phyloP scores from a whole-genome alignment of 208 protist species.

The Acanthamoeba royreba region DNA sequence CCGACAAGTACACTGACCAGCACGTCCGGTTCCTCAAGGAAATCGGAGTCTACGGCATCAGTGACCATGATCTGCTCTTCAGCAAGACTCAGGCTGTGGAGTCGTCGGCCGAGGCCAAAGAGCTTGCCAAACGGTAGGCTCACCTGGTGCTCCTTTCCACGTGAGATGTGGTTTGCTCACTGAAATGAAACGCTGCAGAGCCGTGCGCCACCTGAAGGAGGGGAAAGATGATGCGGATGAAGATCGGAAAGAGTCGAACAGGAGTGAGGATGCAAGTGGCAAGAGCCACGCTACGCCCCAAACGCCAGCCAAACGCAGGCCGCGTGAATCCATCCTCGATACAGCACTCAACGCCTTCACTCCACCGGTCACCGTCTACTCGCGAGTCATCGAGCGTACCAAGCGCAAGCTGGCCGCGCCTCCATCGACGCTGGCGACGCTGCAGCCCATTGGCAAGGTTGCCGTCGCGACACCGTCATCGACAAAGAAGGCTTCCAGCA shows the following conservation, averaged over 20 bases:
- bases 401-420: not conserved
- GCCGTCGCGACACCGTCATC: not conserved
- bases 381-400: not conserved
- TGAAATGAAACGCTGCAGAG: too few relatives aligned
- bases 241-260: too few relatives aligned
- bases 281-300: not conserved
- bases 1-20: slow-evolving; percentile 37
- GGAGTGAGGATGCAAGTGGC: too few relatives aligned
- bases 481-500: not conserved
- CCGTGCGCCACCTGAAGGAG: too few relatives aligned
- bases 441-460: not conserved
- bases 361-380: not conserved
- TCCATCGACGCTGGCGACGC: not conserved
- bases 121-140: not conserved
- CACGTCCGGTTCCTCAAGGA: slow-evolving; percentile 26
- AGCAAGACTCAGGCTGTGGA: slow-evolving; percentile 46
- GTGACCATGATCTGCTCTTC: slow-evolving; percentile 68
- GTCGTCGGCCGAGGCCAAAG: not conserved
- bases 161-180: too few relatives aligned
- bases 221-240: too few relatives aligned
- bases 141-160: too few relatives aligned
- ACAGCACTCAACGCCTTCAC: slow-evolving; percentile 3
- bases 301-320: not conserved
- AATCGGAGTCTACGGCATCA: slow-evolving; percentile 54
- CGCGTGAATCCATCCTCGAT: not conserved